These are phyloP conservation scores for Beauveria pseudobassiana DNA, from an alignment of 2,329 filamentous ascomycete species.

Conservation along the genomic window DNA sequence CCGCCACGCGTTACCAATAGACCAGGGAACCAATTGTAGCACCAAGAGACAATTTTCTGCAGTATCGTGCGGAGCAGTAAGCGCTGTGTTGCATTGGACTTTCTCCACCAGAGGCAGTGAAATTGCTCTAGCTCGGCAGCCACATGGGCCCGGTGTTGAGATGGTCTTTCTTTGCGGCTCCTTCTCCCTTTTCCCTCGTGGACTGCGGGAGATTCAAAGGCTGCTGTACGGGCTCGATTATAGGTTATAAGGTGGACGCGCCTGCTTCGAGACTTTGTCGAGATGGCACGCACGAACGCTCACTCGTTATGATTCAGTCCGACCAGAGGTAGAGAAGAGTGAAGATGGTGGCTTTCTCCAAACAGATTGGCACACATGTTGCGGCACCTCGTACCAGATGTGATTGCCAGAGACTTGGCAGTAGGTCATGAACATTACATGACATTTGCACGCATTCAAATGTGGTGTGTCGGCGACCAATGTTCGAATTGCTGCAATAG, in stretches of 20 bases:
- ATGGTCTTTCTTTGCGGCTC: not conserved
- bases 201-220: not conserved
- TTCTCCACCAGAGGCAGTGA: not conserved
- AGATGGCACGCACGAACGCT: no score
- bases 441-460: not conserved
- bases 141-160: not conserved
- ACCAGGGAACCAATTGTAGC: not conserved
- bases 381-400: not conserved
- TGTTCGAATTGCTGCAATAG: not conserved
- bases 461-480: not conserved
- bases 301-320: not conserved
- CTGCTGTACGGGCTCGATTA: not conserved
- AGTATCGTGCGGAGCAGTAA: not conserved
- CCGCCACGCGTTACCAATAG: not conserved
- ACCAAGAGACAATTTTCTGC: not conserved
- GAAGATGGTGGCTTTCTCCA: not conserved
- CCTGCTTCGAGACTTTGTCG: no score
- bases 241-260: no score
- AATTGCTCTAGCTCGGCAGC: not conserved
- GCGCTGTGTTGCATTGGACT: conserved; percentile 3
- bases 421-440: not conserved
- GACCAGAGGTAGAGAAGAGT: not conserved
- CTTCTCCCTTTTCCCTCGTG: not conserved
- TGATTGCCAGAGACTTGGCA: not conserved
- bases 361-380: not conserved